These are phyloP conservation scores for Pleomassaria siparia DNA, from an alignment of 2,329 filamentous ascomycete species.

Conservation along the genomic window DNA sequence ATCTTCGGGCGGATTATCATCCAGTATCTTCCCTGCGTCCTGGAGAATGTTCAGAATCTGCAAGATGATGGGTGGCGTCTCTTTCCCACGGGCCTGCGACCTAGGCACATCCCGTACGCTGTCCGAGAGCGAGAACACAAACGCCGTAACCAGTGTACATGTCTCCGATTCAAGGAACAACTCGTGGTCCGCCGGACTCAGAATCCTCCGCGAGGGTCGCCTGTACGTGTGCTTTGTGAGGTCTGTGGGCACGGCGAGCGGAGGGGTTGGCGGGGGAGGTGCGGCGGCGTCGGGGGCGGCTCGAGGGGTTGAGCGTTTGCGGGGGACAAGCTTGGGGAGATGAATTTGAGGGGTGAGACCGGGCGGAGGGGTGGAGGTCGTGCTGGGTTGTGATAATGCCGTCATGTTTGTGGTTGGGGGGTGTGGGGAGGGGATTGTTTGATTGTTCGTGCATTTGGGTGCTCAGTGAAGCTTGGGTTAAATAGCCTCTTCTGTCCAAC, in stretches of 20 bases:
- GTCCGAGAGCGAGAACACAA: conserved; percentile 84
- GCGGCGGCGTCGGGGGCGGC: conserved; percentile 26
- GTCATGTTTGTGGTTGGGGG: conserved; percentile 2
- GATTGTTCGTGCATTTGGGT: neutral
- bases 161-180: conserved; percentile 78
- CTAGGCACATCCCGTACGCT: conserved; percentile 71
- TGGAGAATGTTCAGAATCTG: conserved; percentile 71
- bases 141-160: conserved; percentile 74
- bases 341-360: conserved; percentile 32
- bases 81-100: conserved; percentile 60
- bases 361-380: conserved; percentile 6
- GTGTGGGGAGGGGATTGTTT: neutral
- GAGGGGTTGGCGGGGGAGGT: conserved; percentile 74
- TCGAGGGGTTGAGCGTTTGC: conserved; percentile 26
- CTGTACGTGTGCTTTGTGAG: conserved; percentile 63
- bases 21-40: conserved; percentile 66
- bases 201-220: conserved; percentile 73
- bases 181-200: conserved; percentile 78
- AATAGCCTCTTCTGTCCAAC: neutral
- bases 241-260: conserved; percentile 68
- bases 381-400: neutral
- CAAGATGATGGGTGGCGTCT: conserved; percentile 62
- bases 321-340: conserved; percentile 41
- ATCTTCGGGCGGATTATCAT: conserved; percentile 75
- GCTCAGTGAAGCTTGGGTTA: too few relatives aligned